Base-by-base conservation (phyloP, 352 stramenopile species). In the Phytopythium ostracodes region DNA sequence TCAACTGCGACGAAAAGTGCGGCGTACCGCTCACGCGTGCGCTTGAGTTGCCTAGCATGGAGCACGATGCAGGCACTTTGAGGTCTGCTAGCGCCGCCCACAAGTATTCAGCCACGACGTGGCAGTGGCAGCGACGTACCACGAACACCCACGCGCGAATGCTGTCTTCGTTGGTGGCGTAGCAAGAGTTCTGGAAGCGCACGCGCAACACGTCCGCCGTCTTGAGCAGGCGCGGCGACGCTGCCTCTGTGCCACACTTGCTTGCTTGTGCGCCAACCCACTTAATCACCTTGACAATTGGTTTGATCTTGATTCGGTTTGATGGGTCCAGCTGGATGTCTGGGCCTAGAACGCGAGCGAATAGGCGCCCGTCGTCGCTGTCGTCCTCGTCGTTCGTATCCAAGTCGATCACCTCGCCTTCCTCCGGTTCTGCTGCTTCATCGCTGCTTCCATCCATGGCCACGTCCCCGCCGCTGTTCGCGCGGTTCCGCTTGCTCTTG, bases 71-170 rank as follows among this genome's bases (percentile, higher is more conserved):
- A 6, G 87, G 81, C 7, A 89, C 59, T 0, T 52, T 47, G 3
- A 92, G 36, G 35, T 81, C 64, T 10, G 36, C 38, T 0, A 93
- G 68, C 10, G 55, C 69, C 31, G 73, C 70, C 10, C 83, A 84
- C 42, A 96, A 65, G 60, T 92, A 96, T 55, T 96, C 84, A 2
- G 84, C 78, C 22, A 93, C 76, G 10, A 96, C 77, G 2, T 72
- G 81, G 35, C 74, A 88, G 61, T 96, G 76, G 27, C 71, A 81
- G 9, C 87, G 76, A 11, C 87, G 75, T 62, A 91, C 62, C 6
- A 96, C 61, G 68, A 94, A 94, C 0, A 96, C 73, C 87, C 87
- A 84, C 17, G 64, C 70, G 42, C 70, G 67, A 27, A 80, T 52
- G 12, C 62, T 47, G 64, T 67, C 1, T 54, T 40, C 42, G 53